These are phyloP conservation scores for Phialophora verrucosa DNA, from an alignment of 2,329 filamentous ascomycete genomes.

Conservation along the genomic window DNA sequence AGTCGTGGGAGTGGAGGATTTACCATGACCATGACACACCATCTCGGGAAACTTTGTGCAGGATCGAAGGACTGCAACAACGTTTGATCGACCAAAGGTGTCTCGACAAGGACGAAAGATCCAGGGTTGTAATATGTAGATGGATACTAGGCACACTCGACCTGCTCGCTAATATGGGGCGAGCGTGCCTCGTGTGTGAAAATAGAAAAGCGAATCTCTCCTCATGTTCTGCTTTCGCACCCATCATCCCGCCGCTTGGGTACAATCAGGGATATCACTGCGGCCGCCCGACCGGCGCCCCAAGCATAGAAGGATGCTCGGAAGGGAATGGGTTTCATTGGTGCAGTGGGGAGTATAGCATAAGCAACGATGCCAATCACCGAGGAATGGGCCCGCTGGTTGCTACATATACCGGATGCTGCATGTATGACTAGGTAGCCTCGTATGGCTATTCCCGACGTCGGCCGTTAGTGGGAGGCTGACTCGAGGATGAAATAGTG, in stretches of 20 bases:
- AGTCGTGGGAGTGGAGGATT: slow-evolving; percentile 1
- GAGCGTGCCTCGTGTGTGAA: slow-evolving; percentile 14
- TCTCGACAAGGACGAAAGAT: background rate
- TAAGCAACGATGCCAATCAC: background rate
- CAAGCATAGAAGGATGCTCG: background rate
- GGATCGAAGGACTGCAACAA: background rate
- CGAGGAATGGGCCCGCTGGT: background rate
- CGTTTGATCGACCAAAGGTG: background rate
- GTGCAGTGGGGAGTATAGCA: background rate
- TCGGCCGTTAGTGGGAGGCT: background rate
- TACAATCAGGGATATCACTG: background rate
- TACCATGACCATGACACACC: slow-evolving; percentile 5
- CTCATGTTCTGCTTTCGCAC: slow-evolving; percentile 2
- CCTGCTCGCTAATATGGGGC: background rate
- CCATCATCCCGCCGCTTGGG: background rate
- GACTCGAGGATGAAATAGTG: slow-evolving; percentile 1
- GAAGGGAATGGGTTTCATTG: background rate
- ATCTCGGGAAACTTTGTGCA: background rate
- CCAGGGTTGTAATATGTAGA: slow-evolving; percentile 15
- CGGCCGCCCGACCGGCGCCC: too few species aligned
- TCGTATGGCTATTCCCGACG: background rate
- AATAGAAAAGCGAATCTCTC: slow-evolving; percentile 28
- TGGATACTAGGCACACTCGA: slow-evolving; percentile 1
- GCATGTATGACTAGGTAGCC: background rate
- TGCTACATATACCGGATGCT: background rate